Base-by-base conservation (phyloP, 2,329 filamentous ascomycete genomes). In the Ceratocystis colombiana region DNA sequence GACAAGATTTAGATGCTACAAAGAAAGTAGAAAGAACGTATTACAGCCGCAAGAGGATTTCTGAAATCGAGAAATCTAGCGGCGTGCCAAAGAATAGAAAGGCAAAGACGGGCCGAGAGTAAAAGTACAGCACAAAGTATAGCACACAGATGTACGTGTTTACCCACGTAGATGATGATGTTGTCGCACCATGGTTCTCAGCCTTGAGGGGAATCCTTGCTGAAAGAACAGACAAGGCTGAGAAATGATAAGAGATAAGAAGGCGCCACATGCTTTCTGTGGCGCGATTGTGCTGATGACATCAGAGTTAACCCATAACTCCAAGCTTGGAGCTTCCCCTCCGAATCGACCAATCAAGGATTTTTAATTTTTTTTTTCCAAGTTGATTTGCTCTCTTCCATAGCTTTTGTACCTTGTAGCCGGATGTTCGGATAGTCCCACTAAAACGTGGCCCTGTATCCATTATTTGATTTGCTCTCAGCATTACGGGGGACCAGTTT, bases 221-320 rank as follows among this genome's bases (percentile, higher is more conserved):
- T 15, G 10, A 41, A 41, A 41, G 15, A 41, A 41, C 37, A 41
- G 37, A 25, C 48, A 53, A 53, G 48, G 55, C 55, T 59, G 55
- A 59, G 12, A 7, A n/a, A 5, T 3, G 55, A 59, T 59, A 59
- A 37, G 55, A 15, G 55, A 59, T 59, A 33, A 37, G 55, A 10
- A 33, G 8, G 33, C 28, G 25, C 48, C 48, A 53, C 30, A n/a
- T 37, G n/a, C 48, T 22, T 3, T 8, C 8, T 53, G 53, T 57
- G 55, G 55, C 55, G 25, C 53, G 37, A 15, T 12, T 37, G 8
- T 3, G 15, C 37, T 53, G 22, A 59, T 59, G 55, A 59, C 55
- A 59, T 59, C 55, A 59, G 55, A 59, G 55, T 17, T 41, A 37
- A 6, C 28, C 55, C 55, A 20, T 30, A 12, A 59, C 55, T 37